Evolutionary conservation across 2,329 filamentous ascomycete species (phyloP).

Genomic region (Penicillium sp.): DNA sequence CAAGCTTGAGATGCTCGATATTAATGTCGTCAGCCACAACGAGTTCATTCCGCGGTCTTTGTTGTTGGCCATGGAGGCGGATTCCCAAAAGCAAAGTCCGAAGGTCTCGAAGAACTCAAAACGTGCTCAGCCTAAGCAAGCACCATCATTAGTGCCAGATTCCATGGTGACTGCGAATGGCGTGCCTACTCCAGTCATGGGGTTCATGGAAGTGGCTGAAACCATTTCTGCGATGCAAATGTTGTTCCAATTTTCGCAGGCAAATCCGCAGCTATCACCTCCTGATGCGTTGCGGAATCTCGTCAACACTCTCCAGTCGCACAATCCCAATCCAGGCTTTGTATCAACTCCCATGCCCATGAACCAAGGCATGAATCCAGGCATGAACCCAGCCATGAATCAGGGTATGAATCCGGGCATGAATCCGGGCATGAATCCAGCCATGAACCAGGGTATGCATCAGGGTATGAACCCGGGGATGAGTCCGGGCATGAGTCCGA

Average conservation of each 20-base stretch:
- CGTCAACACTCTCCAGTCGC: slow-evolving; percentile 46
- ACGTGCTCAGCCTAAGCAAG: slow-evolving; percentile 50
- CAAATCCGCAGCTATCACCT: slow-evolving; percentile 53
- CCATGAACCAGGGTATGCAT: slow-evolving; percentile 19
- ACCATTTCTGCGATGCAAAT: slow-evolving; percentile 64
- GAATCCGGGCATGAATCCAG: background rate
- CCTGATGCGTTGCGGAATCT: slow-evolving; percentile 55
- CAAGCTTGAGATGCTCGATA: slow-evolving; percentile 81
- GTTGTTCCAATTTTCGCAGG: slow-evolving; percentile 57
- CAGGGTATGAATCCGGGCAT: background rate
- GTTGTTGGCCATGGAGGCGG: slow-evolving; percentile 49
- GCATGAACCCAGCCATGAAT: background rate
- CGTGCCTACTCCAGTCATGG: slow-evolving; percentile 55
- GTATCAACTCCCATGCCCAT: slow-evolving; percentile 29
- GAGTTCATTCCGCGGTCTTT: slow-evolving; percentile 75
- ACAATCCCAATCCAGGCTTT: slow-evolving; percentile 32
- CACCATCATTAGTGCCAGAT: slow-evolving; percentile 43
- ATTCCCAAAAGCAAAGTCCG: slow-evolving; percentile 58
- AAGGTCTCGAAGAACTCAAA: slow-evolving; percentile 58
- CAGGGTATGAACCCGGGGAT: background rate
- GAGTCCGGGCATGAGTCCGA: background rate
- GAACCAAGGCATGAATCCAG: slow-evolving; percentile 1
- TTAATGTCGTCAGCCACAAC: slow-evolving; percentile 71
- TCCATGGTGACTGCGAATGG: slow-evolving; percentile 51
- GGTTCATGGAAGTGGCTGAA: slow-evolving; percentile 65